Conservation (phyloP, 495 filamentous ascomycete genomes). For the Parmelia sp. region DNA sequence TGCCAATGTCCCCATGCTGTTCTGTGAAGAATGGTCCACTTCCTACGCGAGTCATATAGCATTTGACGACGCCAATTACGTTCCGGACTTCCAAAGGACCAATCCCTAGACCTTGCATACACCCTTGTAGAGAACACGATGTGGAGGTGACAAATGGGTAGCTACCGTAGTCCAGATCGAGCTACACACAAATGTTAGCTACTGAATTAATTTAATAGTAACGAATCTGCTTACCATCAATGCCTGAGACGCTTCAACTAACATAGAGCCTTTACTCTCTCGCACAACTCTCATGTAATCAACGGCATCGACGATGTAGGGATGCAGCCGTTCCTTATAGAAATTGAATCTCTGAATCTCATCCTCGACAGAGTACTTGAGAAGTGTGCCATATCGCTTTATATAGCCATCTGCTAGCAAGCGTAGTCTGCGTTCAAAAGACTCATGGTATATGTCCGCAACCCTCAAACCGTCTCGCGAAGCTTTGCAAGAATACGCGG, state of each 20-base stretch:
- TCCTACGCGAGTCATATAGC: conserved; percentile 59
- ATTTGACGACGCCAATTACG: conserved; percentile 81
- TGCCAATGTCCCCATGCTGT: conserved; percentile 49
- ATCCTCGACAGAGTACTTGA: conserved; percentile 70
- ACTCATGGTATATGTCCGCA: conserved; percentile 66
- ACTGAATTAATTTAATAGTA: neutral
- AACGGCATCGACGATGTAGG: conserved; percentile 65
- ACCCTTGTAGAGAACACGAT: conserved; percentile 47
- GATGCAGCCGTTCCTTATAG: conserved; percentile 58
- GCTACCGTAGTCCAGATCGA: conserved; percentile 70
- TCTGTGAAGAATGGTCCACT: conserved; percentile 81
- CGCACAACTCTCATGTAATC: conserved; percentile 52
- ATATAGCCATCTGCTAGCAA: conserved; percentile 59
- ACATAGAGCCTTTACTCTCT: conserved; percentile 53
- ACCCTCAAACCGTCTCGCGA: conserved; percentile 68
- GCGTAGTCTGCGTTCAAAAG: conserved; percentile 69
- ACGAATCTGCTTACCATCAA: conserved; percentile 40
- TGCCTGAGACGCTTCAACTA: conserved; percentile 86
- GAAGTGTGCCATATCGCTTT: conserved; percentile 66
- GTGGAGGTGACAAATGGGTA: conserved; percentile 84
- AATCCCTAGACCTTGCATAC: conserved; percentile 64
- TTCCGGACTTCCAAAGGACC: conserved; percentile 44
- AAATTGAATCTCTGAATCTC: conserved; percentile 67
- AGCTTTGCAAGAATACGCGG: conserved; percentile 77
- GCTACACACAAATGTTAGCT: conserved; percentile 26